phyloP scores from a whole-genome alignment of 257 asterid genomes.

The Echium plantagineum region DNA sequence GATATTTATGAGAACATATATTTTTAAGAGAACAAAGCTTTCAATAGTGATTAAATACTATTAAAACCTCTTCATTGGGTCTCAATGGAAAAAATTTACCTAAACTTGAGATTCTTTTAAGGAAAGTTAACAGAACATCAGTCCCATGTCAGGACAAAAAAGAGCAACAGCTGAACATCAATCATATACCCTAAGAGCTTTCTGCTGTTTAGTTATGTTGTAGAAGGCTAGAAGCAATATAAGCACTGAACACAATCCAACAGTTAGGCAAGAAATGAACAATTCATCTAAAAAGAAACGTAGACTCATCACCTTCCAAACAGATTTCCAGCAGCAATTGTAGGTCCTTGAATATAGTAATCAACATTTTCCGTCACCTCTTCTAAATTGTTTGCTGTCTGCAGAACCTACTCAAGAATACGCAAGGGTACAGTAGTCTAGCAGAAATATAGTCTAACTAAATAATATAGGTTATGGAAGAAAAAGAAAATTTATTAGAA shows the following conservation, averaged over 20 bases:
- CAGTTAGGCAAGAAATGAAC: slow-evolving; percentile 12
- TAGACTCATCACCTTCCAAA: slow-evolving; percentile 63
- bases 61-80: not conserved
- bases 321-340: slow-evolving; percentile 93
- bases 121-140: not conserved
- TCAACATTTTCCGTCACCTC: slow-evolving; percentile 98
- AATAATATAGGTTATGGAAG: not conserved
- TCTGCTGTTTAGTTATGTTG: not conserved
- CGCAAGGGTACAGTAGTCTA: not conserved
- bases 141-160: not conserved
- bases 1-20: not conserved
- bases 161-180: not conserved
- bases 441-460: not conserved
- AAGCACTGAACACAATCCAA: not conserved
- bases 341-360: slow-evolving; percentile 85
- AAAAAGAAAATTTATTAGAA: too few species aligned
- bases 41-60: not conserved
- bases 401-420: slow-evolving; percentile 44
- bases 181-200: not conserved
- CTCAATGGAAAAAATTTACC: not conserved
- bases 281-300: slow-evolving; percentile 5
- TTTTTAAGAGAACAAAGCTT: not conserved
- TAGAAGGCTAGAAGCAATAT: not conserved
- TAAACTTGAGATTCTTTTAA: not conserved
- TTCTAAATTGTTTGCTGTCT: slow-evolving; percentile 93